Conservation (phyloP, 2,329 filamentous ascomycete genomes). For the Cladosporium colombiae region DNA sequence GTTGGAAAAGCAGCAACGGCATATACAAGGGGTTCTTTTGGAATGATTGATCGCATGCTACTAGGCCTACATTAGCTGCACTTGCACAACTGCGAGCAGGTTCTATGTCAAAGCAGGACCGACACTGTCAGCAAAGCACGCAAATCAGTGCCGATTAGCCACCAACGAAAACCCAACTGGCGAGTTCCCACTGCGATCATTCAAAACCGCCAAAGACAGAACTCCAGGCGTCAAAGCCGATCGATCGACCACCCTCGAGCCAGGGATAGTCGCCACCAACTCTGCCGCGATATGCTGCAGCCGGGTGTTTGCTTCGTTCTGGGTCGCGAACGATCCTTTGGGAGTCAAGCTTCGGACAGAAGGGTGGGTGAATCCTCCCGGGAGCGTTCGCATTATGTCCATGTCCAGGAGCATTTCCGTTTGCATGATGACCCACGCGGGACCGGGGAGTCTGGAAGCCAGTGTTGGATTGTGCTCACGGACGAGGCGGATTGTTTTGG, state of each 20-base stretch:
- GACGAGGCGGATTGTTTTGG: slow-evolving; percentile 6
- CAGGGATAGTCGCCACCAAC: not conserved
- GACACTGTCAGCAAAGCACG: not conserved
- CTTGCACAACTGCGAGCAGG: not conserved
- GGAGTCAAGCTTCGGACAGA: not conserved
- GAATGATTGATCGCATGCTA: not conserved
- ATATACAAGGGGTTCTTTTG: not conserved
- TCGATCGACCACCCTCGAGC: not conserved
- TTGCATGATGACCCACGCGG: slow-evolving; percentile 17
- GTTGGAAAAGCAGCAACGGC: not conserved
- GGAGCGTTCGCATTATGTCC: not conserved
- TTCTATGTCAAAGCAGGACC: not conserved
- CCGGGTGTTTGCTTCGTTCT: not conserved
- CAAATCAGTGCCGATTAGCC: not conserved
- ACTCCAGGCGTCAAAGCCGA: not conserved
- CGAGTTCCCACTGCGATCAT: not conserved
- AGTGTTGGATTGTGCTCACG: slow-evolving; percentile 9
- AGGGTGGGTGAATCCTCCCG: not conserved
- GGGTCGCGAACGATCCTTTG: not conserved
- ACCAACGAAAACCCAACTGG: not conserved
- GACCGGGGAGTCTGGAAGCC: slow-evolving; percentile 4
- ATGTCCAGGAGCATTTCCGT: not conserved
- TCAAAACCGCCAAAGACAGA: not conserved
- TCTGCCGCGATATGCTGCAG: not conserved
- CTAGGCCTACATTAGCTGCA: not conserved